Conservation (phyloP, 805 yeast genomes). For the Sporopachydermia lactativora region DNA sequence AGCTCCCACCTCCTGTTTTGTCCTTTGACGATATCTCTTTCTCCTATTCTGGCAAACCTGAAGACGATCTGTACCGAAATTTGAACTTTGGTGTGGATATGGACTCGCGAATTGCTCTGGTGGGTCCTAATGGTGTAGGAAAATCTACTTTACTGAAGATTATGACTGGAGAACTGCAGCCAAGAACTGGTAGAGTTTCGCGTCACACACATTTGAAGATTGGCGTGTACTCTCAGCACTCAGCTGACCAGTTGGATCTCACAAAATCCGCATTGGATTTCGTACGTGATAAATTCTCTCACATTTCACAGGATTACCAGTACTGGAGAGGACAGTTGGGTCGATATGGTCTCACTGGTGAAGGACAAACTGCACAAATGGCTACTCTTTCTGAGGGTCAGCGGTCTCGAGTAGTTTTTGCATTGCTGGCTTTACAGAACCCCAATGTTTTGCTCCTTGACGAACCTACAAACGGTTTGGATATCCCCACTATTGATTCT, state of each 20-base stretch:
- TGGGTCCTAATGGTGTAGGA: conserved; percentile 99
- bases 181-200: conserved; percentile 91
- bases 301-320: conserved; percentile 84
- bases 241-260: conserved; percentile 94
- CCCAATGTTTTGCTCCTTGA: conserved; percentile 92
- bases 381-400: conserved; percentile 98
- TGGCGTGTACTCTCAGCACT: conserved; percentile 98
- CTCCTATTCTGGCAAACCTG: conserved; percentile 63
- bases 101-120: conserved; percentile 97
- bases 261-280: conserved; percentile 93
- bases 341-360: conserved; percentile 97
- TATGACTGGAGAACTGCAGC: conserved; percentile 87
- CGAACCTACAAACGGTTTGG: conserved; percentile 99
- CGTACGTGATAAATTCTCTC: conserved; percentile 85
- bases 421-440: conserved; percentile 83
- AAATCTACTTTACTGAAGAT: conserved; percentile 89
- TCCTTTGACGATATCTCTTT: conserved; percentile 93
- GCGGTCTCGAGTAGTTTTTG: conserved; percentile 97
- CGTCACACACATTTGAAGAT: conserved; percentile 95
- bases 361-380: conserved; percentile 97
- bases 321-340: conserved; percentile 98
- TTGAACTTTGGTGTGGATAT: conserved; percentile 97
- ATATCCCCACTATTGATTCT: conserved; percentile 96
- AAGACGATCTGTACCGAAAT: conserved; percentile 79
- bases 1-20: conserved; percentile 96